Base-by-base conservation (phyloP, 1,284 basidiomycete genomes). In the Moesziomyces sp. region DNA sequence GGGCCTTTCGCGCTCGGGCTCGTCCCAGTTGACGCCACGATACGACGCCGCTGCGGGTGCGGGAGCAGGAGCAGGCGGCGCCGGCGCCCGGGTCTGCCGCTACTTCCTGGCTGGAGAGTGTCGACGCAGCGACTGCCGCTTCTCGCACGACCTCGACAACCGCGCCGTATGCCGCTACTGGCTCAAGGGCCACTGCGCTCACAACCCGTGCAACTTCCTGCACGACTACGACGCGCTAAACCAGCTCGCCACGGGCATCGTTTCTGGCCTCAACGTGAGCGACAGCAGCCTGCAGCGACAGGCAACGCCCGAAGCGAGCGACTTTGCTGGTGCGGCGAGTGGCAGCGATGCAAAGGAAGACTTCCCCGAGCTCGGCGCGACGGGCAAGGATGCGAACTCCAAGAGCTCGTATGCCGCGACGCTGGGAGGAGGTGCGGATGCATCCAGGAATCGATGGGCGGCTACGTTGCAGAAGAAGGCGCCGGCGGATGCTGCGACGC, bases 91-190 rank as follows among this genome's bases (percentile, higher is more conserved):
- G 58, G 94, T 99, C 43, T 99, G 96, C 84, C 88, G 97, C 59
- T 99, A 98, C 85, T 99, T 94, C 85, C 88, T 99, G 40, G 93
- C 93, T 8, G 97, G 97, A 19, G 95, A 98, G 85, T 99, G 96
- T 84, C 87, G 97, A 57, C 87, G 96, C 53, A 92, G 93, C 52
- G 96, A 99, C 86, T 99, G 97, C 86, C 90, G 95, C 64, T 99
- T 98, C 87, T 85, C 83, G 34, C 85, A 86, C 58, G 85, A 86
- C 44, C 74, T 86, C 14, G 81, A 83, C 53, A 65, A 56, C 40
- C 83, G 84, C 43, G 95, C 95, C 0, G 85, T 97, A 23, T 98
- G 94, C 85, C 92, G 96, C 35, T 99, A 98, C 87, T 99, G 96
- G 96, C 88, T 99, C 44, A 89, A 94, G 52, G 96, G 96, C 5